Conservation (phyloP, 192 early-diverging fungal species). For the Linnemannia elongata region DNA sequence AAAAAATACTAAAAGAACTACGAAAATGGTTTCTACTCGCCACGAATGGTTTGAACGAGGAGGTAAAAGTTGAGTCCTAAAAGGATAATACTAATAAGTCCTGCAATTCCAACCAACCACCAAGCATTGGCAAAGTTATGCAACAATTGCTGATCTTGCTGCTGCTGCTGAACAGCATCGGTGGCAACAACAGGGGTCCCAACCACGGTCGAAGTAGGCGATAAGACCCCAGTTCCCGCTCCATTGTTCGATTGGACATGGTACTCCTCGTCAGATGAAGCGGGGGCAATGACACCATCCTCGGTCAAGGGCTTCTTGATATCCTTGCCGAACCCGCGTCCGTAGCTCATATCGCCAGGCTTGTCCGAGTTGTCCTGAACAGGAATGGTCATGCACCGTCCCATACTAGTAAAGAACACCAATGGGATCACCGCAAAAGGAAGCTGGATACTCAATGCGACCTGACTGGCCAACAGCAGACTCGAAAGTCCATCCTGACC, state of each 20-base stretch:
- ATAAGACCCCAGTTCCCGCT: neutral
- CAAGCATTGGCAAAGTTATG: constrained; percentile 55
- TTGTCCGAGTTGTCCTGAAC: constrained; percentile 40
- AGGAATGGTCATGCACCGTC: constrained; percentile 64
- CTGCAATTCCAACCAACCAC: constrained; percentile 45
- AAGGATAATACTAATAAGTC: constrained; percentile 54
- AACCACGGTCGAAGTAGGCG: neutral
- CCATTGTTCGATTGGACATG: constrained; percentile 1
- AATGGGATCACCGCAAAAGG: constrained; percentile 89
- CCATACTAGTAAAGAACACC: constrained; percentile 73
- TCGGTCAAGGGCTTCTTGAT: neutral
- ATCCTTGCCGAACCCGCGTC: constrained; percentile 2
- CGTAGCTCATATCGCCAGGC: constrained; percentile 30
- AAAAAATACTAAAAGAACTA: neutral
- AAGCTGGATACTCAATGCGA: constrained; percentile 83
- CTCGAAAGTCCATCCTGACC: constrained; percentile 74
- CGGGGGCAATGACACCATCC: neutral
- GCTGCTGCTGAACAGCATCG: neutral
- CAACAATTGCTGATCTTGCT: constrained; percentile 13
- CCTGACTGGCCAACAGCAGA: constrained; percentile 79
- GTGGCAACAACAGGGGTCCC: neutral
- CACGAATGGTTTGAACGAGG: constrained; percentile 54
- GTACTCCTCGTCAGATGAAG: constrained; percentile 18
- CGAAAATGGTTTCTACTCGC: neutral
- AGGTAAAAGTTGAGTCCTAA: constrained; percentile 64